Conservation (phyloP, 345 rosid genomes). For the Aquilaria sinensis region DNA sequence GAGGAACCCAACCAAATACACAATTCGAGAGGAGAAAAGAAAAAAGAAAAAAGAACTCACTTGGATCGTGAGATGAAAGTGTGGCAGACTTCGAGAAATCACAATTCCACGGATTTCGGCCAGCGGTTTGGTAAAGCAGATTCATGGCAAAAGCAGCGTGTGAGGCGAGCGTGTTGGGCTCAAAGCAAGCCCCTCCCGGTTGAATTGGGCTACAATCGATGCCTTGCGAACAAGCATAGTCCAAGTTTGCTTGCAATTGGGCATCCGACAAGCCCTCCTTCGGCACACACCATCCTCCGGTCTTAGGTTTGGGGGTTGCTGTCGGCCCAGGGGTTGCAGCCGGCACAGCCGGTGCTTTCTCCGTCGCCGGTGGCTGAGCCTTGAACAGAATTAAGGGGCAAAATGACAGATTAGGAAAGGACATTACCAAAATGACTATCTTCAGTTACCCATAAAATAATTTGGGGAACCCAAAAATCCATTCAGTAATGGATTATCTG, state of each 20-base stretch:
- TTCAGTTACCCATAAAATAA: too few species aligned
- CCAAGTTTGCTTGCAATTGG: slow-evolving; percentile 66
- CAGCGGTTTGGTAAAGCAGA: slow-evolving; percentile 55
- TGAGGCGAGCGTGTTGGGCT: slow-evolving; percentile 58
- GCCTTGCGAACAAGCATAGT: slow-evolving; percentile 76
- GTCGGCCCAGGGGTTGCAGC: neutral
- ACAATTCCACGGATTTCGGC: slow-evolving; percentile 42
- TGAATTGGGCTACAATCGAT: slow-evolving; percentile 66
- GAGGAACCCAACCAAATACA: too few species aligned
- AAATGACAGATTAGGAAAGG: neutral
- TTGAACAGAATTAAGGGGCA: neutral
- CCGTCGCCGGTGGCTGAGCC: slow-evolving; percentile 23
- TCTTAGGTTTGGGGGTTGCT: slow-evolving; percentile 30
- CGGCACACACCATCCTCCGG: slow-evolving; percentile 61
- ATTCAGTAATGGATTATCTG: too few species aligned
- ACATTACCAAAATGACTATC: too few species aligned
- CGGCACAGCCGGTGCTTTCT: neutral
- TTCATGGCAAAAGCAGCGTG: slow-evolving; percentile 95
- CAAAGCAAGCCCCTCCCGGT: slow-evolving; percentile 84
- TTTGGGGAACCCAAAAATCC: too few species aligned
- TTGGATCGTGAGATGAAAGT: slow-evolving; percentile 65
- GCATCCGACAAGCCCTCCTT: slow-evolving; percentile 40
- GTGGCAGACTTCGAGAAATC: slow-evolving; percentile 60
- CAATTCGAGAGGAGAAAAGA: neutral
- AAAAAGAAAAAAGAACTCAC: slow-evolving; percentile 30